These are phyloP conservation scores for Saccharomyces hybrid DNA, from an alignment of 1,139 yeast genomes.

Conservation along the genomic window DNA sequence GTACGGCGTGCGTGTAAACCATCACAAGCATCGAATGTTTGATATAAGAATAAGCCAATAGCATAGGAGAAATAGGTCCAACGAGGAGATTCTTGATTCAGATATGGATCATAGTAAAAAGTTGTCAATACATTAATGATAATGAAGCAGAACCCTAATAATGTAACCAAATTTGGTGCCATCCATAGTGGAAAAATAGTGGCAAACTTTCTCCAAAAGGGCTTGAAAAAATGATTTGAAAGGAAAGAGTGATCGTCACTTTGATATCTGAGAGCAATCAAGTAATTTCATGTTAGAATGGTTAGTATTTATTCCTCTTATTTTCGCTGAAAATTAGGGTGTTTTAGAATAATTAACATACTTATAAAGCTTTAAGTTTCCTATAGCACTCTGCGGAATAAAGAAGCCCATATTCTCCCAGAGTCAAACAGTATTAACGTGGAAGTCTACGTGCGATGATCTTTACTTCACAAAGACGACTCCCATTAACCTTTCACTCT, in stretches of 20 bases:
- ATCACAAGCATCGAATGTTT: slow-evolving; percentile 94
- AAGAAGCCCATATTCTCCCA: slow-evolving; percentile 54
- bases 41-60: slow-evolving; percentile 78
- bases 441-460: background rate
- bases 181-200: slow-evolving; percentile 69
- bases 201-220: slow-evolving; percentile 64
- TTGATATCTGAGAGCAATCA: slow-evolving; percentile 35
- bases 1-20: slow-evolving; percentile 90
- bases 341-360: slow-evolving; percentile 32
- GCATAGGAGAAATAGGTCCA: slow-evolving; percentile 83
- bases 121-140: slow-evolving; percentile 56
- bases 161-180: slow-evolving; percentile 86
- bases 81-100: slow-evolving; percentile 53
- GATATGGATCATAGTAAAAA: slow-evolving; percentile 65
- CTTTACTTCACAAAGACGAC: background rate
- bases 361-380: slow-evolving; percentile 60
- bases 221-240: slow-evolving; percentile 67
- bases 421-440: background rate
- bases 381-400: slow-evolving; percentile 52
- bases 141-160: slow-evolving; percentile 68
- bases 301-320: background rate
- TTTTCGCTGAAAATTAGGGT: background rate
- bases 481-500: background rate
- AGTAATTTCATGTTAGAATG: background rate
- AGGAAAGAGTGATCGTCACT: slow-evolving; percentile 77